Base-by-base conservation (phyloP, 2,329 filamentous ascomycete genomes). In the Monilinia fructigena region DNA sequence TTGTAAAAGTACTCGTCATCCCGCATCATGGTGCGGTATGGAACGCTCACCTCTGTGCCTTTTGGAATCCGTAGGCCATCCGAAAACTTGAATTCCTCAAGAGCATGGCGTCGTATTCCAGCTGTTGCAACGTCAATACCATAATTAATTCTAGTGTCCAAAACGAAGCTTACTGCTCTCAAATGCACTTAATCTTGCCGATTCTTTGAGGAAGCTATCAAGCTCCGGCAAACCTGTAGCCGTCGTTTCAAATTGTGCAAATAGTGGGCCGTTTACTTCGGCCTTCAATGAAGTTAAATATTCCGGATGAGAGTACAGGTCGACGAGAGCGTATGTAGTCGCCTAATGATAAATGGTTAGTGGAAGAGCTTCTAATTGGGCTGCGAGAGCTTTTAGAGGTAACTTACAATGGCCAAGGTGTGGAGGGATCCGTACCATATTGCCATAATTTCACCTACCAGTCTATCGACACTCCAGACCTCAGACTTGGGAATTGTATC, bases 191-290 rank as follows among this genome's bases (percentile, higher is more conserved):
- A 50, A 26, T 26, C 47, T 50, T 14, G 47, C 47, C 47, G 47
- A 50, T 26, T 50, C 47, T 50, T 50, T 50, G 47, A 50, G 47
- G 47, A 50, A 50, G 11, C 47, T 50, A 50, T 50, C 47, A 23
- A 50, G 47, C 47, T 50, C 47, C 47, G 47, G 47, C 47, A 50
- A 50, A 50, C 47, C 47, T 50, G 47, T 50, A 50, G 47, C 47
- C n/a, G n/a, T 50, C n/a, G 47, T 26, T 50, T 50, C 47, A 14
- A 50, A 50, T 50, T 14, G n/a, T 26, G 47, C n/a, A 50, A 50
- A 50, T 26, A 26, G 47, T 3, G 47, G n/a, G 4, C 47, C 47
- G n/a, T 50, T 20, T 50, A 50, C n/a, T n/a, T 50, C 47, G 47
- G 47, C 47, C 12, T 50, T 50, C n/a, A 50, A 50, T 26, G 47